Conservation (phyloP, 2,329 filamentous ascomycete genomes). For the Mariannaea elegans region DNA sequence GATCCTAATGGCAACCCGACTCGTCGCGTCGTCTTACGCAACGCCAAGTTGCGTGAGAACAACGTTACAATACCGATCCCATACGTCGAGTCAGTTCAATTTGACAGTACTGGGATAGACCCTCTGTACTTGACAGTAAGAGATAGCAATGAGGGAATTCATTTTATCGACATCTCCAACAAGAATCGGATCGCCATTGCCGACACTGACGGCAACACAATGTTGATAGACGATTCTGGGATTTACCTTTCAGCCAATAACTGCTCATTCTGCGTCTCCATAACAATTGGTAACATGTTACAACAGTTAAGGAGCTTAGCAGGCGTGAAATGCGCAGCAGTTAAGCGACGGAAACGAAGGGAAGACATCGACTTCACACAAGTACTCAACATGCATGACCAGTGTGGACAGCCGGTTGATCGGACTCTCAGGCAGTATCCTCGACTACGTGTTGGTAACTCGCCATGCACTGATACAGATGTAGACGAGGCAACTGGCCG, state of each 20-base stretch:
- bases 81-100: constrained; percentile 49
- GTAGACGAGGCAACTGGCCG: constrained; percentile 40
- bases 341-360: constrained; percentile 32
- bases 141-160: constrained; percentile 39
- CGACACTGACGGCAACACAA: constrained; percentile 42
- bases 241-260: constrained; percentile 47
- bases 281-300: constrained; percentile 46
- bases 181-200: constrained; percentile 43
- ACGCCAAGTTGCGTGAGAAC: constrained; percentile 40
- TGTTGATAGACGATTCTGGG: constrained; percentile 45
- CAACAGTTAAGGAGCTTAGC: constrained; percentile 45
- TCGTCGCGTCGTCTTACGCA: constrained; percentile 44
- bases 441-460: constrained; percentile 43
- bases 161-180: constrained; percentile 48
- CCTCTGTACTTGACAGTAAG: constrained; percentile 47
- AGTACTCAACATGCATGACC: constrained; percentile 45
- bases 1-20: constrained; percentile 34
- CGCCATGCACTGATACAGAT: constrained; percentile 41
- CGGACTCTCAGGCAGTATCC: constrained; percentile 41
- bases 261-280: constrained; percentile 46
- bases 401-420: constrained; percentile 45
- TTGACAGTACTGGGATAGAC: constrained; percentile 43
- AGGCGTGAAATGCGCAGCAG: constrained; percentile 42
- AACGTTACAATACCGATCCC: constrained; percentile 46
- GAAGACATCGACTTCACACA: constrained; percentile 44